Base-by-base conservation (phyloP, 345 rosid genomes). In the Abelmoschus esculentus region DNA sequence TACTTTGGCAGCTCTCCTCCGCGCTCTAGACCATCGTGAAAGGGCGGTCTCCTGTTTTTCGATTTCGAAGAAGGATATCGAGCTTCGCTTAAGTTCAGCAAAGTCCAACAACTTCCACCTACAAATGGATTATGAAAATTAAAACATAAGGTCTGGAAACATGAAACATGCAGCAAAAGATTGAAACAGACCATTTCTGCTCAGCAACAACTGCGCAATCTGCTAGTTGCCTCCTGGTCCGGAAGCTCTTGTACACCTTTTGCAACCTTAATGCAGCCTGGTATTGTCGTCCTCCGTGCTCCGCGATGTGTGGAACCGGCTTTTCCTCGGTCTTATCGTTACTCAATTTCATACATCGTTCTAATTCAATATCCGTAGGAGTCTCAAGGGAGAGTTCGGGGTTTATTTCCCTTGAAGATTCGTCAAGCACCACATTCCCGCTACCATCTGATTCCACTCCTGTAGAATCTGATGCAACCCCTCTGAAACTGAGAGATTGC, bases 31-130 rank as follows among this genome's bases (percentile, higher is more conserved):
- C 98, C 98, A 93, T 59, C 97, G 96, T 9, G 97, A 90, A 73
- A 86, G 9, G 3, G 97, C 97, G 32, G 87, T 87, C 86, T 90
- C 92, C 6, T 84, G 86, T 70, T 86, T 86, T 69, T 87, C 92
- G 2, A 90, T 82, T 66, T 93, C 90, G 34, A 93, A 93, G 78
- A 93, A 93, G 8, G 98, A 93, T 58, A 93, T 84, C 17, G 98
- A 93, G 79, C 96, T 93, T 72, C 87, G 80, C 80, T 89, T 93
- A 46, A 93, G 97, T 59, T 93, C 97, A 2, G 92, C 96, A 65
- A 93, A 93, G 74, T 93, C 98, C 70, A 93, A 85, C 70, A 90
- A 77, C 71, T 88, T 90, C 97, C 97, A 90, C 97, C 96, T 90
- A 32, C 28, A 78, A 58, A 53, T 46, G 60, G 58, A 58, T 5